These are phyloP conservation scores for Polyporus arcularius DNA, from an alignment of 768 basidiomycete species.

Conservation along the genomic window DNA sequence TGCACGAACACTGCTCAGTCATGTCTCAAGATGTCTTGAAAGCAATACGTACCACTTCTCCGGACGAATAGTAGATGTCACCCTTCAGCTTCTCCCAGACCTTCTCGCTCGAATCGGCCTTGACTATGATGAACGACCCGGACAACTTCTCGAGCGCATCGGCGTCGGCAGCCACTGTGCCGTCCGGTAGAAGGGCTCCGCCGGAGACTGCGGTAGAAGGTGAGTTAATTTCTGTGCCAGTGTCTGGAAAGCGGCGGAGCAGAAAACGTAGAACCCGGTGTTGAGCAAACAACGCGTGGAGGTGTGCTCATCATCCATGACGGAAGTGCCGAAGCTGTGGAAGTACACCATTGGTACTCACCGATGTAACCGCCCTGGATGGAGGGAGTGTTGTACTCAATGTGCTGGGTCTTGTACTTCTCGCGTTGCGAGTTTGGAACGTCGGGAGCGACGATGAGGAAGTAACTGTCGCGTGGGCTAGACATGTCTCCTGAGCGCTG, in stretches of 20 bases:
- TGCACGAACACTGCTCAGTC: not conserved
- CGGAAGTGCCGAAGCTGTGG: not conserved
- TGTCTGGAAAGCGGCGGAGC: no score
- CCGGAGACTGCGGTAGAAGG: not conserved
- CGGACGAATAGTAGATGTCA: conserved; percentile 13
- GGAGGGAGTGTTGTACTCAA: not conserved
- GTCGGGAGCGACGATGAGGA: conserved; percentile 6
- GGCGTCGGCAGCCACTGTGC: conserved; percentile 1
- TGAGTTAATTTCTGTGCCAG: not conserved
- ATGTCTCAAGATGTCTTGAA: not conserved
- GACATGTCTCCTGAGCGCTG: not conserved
- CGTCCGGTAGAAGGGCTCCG: not conserved
- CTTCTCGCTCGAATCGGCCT: not conserved
- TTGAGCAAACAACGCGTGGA: no score
- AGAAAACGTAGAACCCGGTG: no score
- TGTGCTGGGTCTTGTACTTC: conserved; percentile 2
- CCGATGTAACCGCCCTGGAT: conserved; percentile 7
- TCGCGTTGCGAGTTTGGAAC: conserved; percentile 9
- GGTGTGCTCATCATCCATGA: not conserved
- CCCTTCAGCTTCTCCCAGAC: conserved; percentile 7
- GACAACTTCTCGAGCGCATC: not conserved
- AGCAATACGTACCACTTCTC: conserved; percentile 7
- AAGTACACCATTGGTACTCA: not conserved
- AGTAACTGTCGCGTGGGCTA: conserved; percentile 2
- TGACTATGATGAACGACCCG: conserved; percentile 5